phyloP scores from a whole-genome alignment of 2,329 filamentous ascomycete species.

The Penicillium sclerotiorum region DNA sequence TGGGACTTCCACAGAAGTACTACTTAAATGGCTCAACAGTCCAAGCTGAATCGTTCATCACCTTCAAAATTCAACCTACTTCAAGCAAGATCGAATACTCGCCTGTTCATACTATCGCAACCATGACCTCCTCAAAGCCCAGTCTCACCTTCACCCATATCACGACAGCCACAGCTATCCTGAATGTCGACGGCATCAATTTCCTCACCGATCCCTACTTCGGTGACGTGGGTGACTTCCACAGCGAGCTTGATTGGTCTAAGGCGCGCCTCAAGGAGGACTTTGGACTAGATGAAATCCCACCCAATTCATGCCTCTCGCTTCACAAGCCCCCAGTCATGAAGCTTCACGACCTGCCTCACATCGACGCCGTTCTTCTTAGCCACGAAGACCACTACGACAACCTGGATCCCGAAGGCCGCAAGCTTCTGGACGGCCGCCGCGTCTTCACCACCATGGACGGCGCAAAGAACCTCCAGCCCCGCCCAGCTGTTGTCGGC shows the following conservation, averaged over 20 bases:
- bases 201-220: constrained; percentile 54
- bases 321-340: constrained; percentile 42
- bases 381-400: constrained; percentile 57
- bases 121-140: no score
- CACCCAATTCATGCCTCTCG: no score
- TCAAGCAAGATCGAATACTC: no score
- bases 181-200: constrained; percentile 47
- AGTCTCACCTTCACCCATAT: constrained; percentile 52
- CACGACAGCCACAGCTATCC: constrained; percentile 53
- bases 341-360: constrained; percentile 46
- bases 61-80: no score
- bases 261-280: no score
- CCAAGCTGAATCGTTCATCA: no score
- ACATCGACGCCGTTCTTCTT: constrained; percentile 53
- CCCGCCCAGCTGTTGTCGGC: constrained; percentile 46
- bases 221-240: constrained; percentile 31
- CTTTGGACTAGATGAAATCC: no score
- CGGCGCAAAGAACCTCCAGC: constrained; percentile 48
- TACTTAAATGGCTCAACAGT: no score
- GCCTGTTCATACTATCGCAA: no score
- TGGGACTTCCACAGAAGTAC: no score
- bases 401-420: constrained; percentile 53
- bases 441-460: constrained; percentile 51
- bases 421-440: constrained; percentile 50
- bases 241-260: no score